Evolutionary conservation across 306 rosid genomes (phyloP).

Genomic region (Rosa multiflora): DNA sequence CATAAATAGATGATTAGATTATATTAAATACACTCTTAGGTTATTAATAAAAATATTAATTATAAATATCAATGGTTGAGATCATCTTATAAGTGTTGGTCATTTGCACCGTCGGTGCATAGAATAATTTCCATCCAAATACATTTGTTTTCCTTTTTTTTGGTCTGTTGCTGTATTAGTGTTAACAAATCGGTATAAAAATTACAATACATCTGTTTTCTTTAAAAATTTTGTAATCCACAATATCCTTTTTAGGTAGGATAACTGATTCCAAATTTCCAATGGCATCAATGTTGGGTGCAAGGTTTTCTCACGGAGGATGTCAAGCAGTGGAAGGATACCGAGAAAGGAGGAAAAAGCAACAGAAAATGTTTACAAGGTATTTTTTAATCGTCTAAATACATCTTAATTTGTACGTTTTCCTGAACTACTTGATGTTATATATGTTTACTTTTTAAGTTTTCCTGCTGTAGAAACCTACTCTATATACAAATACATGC

Average conservation of each 20-base stretch:
- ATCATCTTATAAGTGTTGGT: no score
- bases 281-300: conserved; percentile 68
- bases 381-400: conserved; percentile 12
- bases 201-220: not conserved
- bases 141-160: not conserved
- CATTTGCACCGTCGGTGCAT: no score
- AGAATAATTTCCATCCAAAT: no score
- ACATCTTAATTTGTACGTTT: not conserved
- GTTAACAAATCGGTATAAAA: not conserved
- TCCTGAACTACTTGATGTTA: not conserved
- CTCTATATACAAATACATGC: not conserved
- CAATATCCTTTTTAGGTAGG: conserved; percentile 23
- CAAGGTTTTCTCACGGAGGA: conserved; percentile 63
- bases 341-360: conserved; percentile 87
- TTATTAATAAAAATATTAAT: no score
- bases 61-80: no score
- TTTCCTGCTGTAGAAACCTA: not conserved
- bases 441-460: not conserved
- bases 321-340: conserved; percentile 68
- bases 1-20: no score
- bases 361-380: conserved; percentile 79
- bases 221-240: not conserved
- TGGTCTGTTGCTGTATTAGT: not conserved
- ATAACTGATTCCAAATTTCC: not conserved
- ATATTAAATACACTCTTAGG: no score